Evolutionary conservation across 2,329 filamentous ascomycete genomes (phyloP), one percentile per base, ranked within the genome.

Genomic region (Phialemoniopsis sp.): DNA sequence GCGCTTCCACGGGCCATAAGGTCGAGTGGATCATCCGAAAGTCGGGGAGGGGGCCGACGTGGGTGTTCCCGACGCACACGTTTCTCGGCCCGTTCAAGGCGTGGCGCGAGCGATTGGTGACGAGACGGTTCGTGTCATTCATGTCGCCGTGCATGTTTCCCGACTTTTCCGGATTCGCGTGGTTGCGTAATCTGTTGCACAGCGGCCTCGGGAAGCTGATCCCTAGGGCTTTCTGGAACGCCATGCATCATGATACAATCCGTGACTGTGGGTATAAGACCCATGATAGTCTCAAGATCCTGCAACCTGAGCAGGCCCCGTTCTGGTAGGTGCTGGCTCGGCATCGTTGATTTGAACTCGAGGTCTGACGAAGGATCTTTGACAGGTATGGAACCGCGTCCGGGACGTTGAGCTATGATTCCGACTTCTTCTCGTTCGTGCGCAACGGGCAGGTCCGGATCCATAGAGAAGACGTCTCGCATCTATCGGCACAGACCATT

Each of bases 341-440:
- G 32, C 14, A 4, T n/a, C 17, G 17, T 13, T 9, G 10, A 10
- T 5, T 21, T 4, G 15, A 13, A 5, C 7, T 34, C 18, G 17
- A 28, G 33, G n/a, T 8, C 33, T 35, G n/a, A 35, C 34, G 16
- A 14, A n/a, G 18, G n/a, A n/a, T n/a, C n/a, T n/a, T n/a, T 26
- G 13, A 28, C 49, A 83, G 76, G 69, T 70, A 73, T 8, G 78
- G 72, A 2, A 71, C 67, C 10, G 68, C 67, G 0, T 62, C 83
- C 26, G 74, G 73, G 34, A 81, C 84, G 21, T 63, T 80, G 41
- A 85, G 83, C 51, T 84, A 78, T 48, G 66, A 68, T 0, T 68
- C 64, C 4, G 64, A 76, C 46, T 71, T 83, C 50, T 76, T 80
- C 51, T 70, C 76, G 6, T 58, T 79, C 12, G 66, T 85, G 10